These are phyloP conservation scores for Curvularia sp. DNA, from an alignment of 2,329 filamentous ascomycete species.

Conservation along the genomic window DNA sequence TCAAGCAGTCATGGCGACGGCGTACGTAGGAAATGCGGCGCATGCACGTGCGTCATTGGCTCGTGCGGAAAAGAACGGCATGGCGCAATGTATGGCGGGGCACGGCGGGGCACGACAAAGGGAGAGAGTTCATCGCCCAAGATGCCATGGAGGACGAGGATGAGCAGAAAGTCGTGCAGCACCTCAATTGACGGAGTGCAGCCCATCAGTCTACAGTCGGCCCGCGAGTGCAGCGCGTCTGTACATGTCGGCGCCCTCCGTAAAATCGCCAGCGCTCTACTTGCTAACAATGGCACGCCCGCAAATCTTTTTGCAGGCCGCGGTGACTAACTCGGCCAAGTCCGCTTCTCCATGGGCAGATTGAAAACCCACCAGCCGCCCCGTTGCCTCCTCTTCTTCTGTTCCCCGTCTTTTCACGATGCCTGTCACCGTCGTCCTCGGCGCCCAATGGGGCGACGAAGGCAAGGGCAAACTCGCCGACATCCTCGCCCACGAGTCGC, in stretches of 20 bases:
- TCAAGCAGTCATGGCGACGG: not conserved
- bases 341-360: conserved; percentile 24
- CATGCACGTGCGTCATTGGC: conserved; percentile 21
- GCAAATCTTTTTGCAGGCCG: conserved; percentile 37
- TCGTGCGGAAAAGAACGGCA: conserved; percentile 24
- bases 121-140: not conserved
- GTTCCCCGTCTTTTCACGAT: conserved; percentile 30
- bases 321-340: conserved; percentile 26
- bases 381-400: conserved; percentile 19
- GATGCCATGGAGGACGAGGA: not conserved
- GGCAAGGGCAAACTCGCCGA: conserved; percentile 67
- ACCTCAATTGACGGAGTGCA: not conserved
- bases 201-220: not conserved
- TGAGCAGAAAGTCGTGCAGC: not conserved
- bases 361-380: conserved; percentile 32
- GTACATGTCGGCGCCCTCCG: not conserved
- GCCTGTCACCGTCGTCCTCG: conserved; percentile 65
- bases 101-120: conserved; percentile 25
- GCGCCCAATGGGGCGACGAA: conserved; percentile 68
- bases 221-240: not conserved
- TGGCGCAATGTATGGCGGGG: conserved; percentile 16
- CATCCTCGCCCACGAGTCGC: conserved; percentile 60
- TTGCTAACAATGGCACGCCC: conserved; percentile 13
- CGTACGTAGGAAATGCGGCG: not conserved
- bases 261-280: not conserved